Percentiles rank a stretch among this genome's conserved stretches.
phyloP scores from a whole-genome alignment of 2,329 filamentous ascomycete species.

The Fusarium albidum region DNA sequence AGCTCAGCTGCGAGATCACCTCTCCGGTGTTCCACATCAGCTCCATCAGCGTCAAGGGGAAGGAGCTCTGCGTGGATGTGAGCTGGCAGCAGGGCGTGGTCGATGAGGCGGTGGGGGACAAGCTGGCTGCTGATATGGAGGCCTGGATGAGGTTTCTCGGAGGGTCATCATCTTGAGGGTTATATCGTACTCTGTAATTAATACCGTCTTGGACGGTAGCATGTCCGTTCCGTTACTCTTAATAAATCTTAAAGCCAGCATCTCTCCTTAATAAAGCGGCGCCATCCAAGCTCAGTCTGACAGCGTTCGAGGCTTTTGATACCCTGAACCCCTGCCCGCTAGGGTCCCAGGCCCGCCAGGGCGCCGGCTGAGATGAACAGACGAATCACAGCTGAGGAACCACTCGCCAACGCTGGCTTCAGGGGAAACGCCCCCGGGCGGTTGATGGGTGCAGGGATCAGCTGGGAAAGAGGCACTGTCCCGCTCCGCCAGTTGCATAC shows the following conservation, averaged over 20 bases:
- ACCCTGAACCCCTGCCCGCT: slow-evolving; percentile 1
- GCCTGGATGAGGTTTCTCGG: slow-evolving; percentile 34
- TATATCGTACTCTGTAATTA: not conserved
- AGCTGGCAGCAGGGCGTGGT: slow-evolving; percentile 36
- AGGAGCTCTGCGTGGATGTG: slow-evolving; percentile 35
- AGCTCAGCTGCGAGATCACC: slow-evolving; percentile 31
- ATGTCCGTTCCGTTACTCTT: too few species aligned
- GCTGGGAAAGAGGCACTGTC: slow-evolving; percentile 2
- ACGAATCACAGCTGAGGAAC: slow-evolving; percentile 28
- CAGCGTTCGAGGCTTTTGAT: not conserved
- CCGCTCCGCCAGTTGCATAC: slow-evolving; percentile 17
- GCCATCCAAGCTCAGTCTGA: slow-evolving; percentile 1
- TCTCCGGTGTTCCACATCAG: slow-evolving; percentile 35
- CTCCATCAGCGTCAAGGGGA: slow-evolving; percentile 33
- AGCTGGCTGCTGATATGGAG: slow-evolving; percentile 31
- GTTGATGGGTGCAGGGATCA: slow-evolving; percentile 12
- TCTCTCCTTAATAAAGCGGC: slow-evolving; percentile 1
- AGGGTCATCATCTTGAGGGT: slow-evolving; percentile 7
- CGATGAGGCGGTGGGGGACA: slow-evolving; percentile 27
- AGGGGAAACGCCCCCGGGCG: slow-evolving; percentile 32
- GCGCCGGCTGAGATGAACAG: slow-evolving; percentile 8
- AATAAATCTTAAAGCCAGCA: too few species aligned
- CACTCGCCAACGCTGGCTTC: slow-evolving; percentile 27
- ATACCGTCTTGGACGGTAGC: not conserved
- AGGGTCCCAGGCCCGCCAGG: slow-evolving; percentile 29